Base-by-base conservation (phyloP, 2,329 filamentous ascomycete species). In the Arthrobotrys megalospora region DNA sequence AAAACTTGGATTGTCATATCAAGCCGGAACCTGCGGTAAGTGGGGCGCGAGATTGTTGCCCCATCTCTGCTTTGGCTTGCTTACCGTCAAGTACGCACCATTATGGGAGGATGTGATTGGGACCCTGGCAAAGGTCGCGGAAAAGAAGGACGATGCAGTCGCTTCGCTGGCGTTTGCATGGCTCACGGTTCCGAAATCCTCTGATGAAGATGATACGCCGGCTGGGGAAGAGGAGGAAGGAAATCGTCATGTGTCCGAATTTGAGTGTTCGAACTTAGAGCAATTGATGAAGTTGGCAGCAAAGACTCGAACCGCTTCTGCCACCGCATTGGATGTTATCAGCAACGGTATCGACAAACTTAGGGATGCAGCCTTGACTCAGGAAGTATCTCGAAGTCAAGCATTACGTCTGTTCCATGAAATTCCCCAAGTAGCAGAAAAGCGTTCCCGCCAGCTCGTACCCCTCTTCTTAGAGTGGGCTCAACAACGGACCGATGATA, bases 41-140 rank as follows among this genome's bases (percentile, higher is more conserved):
- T 71, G 21, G 32, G 60, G 60, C 8, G 47, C 47, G 8, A 50
- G 62, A 34, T 48, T 77, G n/a, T 11, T 77, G 12, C 73, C 73
- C 45, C 66, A 71, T 55, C 63, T 79, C 1, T 79, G 76, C 16
- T 97, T 96, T 83, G 81, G 81, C 3, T 47, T 82, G 84, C 88
- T 98, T 76, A 96, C 94, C 0, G 90, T 97, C 60, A 93, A 92
- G 81, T 87, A 97, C 80, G 89, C 94, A 0, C 93, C 93, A 41
- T 87, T 96, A 5, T 97, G 95, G 93, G 93, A 97, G 77, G 93
- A 97, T 81, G 89, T 93, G 0, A 90, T 91, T 63, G 88, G 90
- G 68, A 90, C 92, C 0, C 85, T 99, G 82, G 92, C 93, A 82
- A 88, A 91, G 64, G 90, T 99, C 67, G 89, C 90, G 19, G 88